Percentiles rank a stretch among this genome's conserved stretches.
These are phyloP conservation scores for Chaetomiaceae sp. DNA, from an alignment of 2,329 filamentous ascomycete species.

Conservation along the genomic window DNA sequence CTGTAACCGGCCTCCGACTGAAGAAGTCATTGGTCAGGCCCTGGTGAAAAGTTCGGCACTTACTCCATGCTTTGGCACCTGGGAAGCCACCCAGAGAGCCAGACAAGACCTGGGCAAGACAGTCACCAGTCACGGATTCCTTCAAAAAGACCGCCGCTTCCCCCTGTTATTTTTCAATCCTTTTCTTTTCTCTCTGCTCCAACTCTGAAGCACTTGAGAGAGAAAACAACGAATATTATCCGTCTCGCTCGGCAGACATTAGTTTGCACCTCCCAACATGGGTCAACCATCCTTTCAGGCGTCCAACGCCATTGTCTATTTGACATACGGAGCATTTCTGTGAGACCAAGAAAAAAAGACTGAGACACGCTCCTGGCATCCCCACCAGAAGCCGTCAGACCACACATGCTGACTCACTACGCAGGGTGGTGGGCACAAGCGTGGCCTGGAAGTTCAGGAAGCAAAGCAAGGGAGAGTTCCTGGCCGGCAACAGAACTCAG, in stretches of 20 bases:
- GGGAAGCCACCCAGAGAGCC: too few species aligned
- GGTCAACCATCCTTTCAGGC: slow-evolving; percentile 69
- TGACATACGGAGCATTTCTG: slow-evolving; percentile 75
- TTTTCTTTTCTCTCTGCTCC: neutral
- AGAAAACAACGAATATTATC: neutral
- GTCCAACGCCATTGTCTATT: slow-evolving; percentile 78
- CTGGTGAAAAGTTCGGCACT: slow-evolving; percentile 1
- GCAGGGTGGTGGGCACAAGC: slow-evolving; percentile 58
- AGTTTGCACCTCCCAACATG: slow-evolving; percentile 46
- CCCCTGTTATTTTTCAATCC: neutral
- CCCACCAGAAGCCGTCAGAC: neutral
- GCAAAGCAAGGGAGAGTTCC: slow-evolving; percentile 65
- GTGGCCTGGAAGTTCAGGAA: slow-evolving; percentile 54
- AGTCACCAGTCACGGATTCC: too few species aligned
- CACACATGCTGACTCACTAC: neutral
- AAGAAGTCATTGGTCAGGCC: slow-evolving; percentile 6
- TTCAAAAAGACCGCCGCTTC: neutral
- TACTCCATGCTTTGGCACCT: neutral
- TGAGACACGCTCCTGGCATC: neutral
- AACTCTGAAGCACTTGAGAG: neutral
- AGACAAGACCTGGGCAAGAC: too few species aligned
- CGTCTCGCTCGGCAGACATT: neutral
- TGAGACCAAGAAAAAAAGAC: slow-evolving; percentile 36
- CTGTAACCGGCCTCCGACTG: neutral
- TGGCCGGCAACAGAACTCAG: slow-evolving; percentile 75